Conservation (phyloP, 306 rosid species). For the Phaseolus lunatus region DNA sequence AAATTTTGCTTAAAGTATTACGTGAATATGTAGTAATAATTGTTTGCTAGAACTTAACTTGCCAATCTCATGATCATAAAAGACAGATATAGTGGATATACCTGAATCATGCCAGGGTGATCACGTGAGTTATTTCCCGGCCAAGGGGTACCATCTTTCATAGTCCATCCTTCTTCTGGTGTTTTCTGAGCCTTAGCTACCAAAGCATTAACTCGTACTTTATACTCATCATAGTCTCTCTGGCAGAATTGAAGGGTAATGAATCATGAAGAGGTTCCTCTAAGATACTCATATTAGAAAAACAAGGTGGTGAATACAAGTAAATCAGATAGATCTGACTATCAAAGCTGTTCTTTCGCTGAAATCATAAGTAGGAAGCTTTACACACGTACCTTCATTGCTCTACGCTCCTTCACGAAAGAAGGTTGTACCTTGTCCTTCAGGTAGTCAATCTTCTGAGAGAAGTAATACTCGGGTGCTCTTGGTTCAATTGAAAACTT, state of each 20-base stretch:
- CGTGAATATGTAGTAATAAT: constrained; percentile 18
- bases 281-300: constrained; percentile 24
- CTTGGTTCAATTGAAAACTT: constrained; percentile 92
- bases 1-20: background rate
- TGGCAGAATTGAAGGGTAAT: constrained; percentile 36
- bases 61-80: constrained; percentile 9
- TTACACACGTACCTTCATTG: constrained; percentile 85
- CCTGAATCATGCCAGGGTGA: constrained; percentile 99
- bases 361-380: constrained; percentile 29
- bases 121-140: constrained; percentile 95
- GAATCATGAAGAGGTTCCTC: constrained; percentile 25
- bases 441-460: constrained; percentile 96
- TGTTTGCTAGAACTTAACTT: background rate
- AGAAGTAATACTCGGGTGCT: constrained; percentile 97
- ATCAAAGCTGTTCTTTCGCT: background rate
- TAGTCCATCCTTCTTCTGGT: constrained; percentile 98
- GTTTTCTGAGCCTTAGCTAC: constrained; percentile 96
- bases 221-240: constrained; percentile 97
- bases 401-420: constrained; percentile 96
- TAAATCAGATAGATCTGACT: constrained; percentile 21
- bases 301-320: background rate
- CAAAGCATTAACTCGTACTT: constrained; percentile 89
- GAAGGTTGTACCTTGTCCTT: constrained; percentile 97
- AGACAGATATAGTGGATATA: constrained; percentile 35
- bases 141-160: constrained; percentile 99